phyloP scores from a whole-genome alignment of 164 flowering plant species.

The Nymphaea colorata region DNA sequence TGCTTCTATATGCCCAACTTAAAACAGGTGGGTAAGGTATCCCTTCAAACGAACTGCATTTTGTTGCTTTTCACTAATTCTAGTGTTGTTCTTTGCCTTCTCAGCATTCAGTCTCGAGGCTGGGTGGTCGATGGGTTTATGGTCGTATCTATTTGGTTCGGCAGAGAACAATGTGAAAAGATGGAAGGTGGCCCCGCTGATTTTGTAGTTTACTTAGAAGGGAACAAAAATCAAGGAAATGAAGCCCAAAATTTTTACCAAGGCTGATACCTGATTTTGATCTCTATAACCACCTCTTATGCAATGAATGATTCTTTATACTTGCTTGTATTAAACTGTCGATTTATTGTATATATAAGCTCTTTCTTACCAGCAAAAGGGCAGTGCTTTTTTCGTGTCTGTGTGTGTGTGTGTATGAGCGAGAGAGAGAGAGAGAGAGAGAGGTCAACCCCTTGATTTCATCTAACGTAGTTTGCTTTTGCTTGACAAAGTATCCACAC shows the following conservation, averaged over 20 bases:
- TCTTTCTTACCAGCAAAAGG: no score
- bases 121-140: slow-evolving; percentile 68
- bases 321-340: neutral
- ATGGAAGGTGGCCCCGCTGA: no score
- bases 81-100: neutral
- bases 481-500: no score
- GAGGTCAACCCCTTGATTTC: no score
- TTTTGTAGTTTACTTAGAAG: neutral
- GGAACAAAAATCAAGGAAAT: neutral
- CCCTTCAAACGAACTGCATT: no score
- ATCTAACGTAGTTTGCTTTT: no score
- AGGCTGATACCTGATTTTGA: neutral
- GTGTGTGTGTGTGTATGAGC: no score
- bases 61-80: no score
- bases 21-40: no score
- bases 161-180: neutral
- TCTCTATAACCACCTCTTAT: neutral
- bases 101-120: slow-evolving; percentile 49
- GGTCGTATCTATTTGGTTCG: slow-evolving; percentile 78
- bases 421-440: no score
- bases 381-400: no score
- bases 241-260: neutral
- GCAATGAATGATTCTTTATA: neutral
- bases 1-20: no score
- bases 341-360: neutral